Evolutionary conservation across 2,329 filamentous ascomycete species (phyloP).

Genomic region (Colletotrichum melonis): DNA sequence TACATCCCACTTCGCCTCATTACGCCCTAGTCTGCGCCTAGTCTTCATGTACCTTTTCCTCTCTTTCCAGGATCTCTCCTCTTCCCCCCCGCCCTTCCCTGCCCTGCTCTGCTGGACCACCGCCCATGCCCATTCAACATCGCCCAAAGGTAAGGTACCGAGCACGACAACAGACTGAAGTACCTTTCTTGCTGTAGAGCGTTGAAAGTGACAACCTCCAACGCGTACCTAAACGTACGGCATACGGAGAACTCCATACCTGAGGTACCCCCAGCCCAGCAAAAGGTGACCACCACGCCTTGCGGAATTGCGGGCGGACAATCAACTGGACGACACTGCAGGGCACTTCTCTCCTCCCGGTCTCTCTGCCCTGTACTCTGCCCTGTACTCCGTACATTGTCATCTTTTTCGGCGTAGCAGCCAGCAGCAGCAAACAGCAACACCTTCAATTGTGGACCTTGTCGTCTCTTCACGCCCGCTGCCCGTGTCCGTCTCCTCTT

Average conservation of each 20-base stretch:
- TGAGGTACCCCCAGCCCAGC: too few species aligned
- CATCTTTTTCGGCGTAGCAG: not conserved
- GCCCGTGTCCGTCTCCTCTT: conserved; percentile 23
- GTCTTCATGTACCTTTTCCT: conserved; percentile 5
- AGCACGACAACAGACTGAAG: not conserved
- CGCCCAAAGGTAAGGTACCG: not conserved
- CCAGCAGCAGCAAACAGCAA: not conserved
- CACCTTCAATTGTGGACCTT: not conserved
- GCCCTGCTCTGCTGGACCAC: not conserved
- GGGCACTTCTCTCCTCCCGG: too few species aligned
- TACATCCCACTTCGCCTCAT: not conserved
- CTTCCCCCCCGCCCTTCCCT: not conserved
- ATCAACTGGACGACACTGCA: not conserved
- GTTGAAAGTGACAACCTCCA: too few species aligned
- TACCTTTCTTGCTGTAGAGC: too few species aligned
- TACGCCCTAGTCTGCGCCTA: too few species aligned
- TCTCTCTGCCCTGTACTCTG: too few species aligned
- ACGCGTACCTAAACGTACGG: too few species aligned
- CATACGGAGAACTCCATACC: too few species aligned
- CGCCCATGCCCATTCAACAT: not conserved
- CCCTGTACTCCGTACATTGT: not conserved
- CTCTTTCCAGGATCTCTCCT: not conserved
- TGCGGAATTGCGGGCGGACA: not conserved
- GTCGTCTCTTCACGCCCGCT: not conserved
- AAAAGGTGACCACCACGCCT: not conserved